Evolutionary conservation across 2,329 filamentous ascomycete species (phyloP), one percentile per base, ranked within the genome.

Genomic region (Golovinomyces cichoracearum): DNA sequence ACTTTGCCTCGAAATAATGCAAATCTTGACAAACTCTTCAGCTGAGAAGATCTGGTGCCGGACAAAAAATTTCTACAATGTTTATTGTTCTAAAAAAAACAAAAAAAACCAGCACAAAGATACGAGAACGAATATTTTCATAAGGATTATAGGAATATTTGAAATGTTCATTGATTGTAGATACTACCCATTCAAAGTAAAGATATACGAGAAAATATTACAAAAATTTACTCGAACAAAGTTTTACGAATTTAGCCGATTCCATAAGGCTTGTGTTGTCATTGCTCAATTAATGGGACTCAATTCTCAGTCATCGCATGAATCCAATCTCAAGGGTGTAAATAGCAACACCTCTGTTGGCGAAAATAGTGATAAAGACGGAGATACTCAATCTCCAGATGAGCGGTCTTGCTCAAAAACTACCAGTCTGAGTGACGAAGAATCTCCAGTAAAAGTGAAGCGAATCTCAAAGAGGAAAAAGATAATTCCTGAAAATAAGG

Each of bases 401-500:
- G 13, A 19, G 15, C 22, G 13, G 9, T 42, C 21, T 42, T 19
- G 27, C 42, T 41, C 15, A 7, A n/a, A 37, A 31, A 13, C 7
- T n/a, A 25, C 5, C 10, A 33, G 31, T 33, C 13, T 33, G 13
- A 3, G 13, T 17, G 27, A 33, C 9, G 45, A 21, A 10, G 27
- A 33, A 37, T 35, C 27, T 6, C 23, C 37, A 42, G 1, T 13
- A 37, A 31, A 40, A 22, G 10, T 10, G 12, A 48, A 5, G 10
- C 40, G 38, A 29, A 40, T 21, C 26, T 33, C 25, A n/a, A 50
- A 50, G 13, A 37, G 66, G 42, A 69, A 67, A 53, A 56, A 53
- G 29, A 63, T 62, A 21, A 60, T 68, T 17, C 60, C 68, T 9
- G 65, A 69, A 33, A 66, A 77, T 57, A 64, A 66, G 47, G 62